A percentile compares a stretch with the other conserved stretches of the same genome.
Evolutionary conservation across 2,329 filamentous ascomycete genomes (phyloP).

Genomic region (Conoideocrella luteorostrata): DNA sequence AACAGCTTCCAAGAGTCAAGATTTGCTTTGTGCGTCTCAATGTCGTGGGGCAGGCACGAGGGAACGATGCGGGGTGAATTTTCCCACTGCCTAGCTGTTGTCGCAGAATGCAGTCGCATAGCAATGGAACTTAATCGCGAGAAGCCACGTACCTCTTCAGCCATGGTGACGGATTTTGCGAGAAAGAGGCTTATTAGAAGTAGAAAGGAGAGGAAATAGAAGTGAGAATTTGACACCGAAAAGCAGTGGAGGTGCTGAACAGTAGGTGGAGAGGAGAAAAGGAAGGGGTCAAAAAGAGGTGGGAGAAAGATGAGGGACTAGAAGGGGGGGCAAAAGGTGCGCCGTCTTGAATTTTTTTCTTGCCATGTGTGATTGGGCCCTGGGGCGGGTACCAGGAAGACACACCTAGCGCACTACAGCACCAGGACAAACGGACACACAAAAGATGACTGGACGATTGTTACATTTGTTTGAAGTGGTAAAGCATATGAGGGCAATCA

Average conservation of each 20-base stretch:
- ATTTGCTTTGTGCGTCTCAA: conserved; percentile 11
- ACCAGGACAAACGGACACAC: no score
- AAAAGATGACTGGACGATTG: neutral
- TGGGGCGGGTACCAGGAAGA: conserved; percentile 12
- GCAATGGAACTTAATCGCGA: conserved; percentile 11
- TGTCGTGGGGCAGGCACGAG: conserved; percentile 28
- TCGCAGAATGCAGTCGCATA: conserved; percentile 22
- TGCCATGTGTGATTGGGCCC: conserved; percentile 30
- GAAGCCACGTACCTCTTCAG: conserved; percentile 45
- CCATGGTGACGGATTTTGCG: conserved; percentile 48
- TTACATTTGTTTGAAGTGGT: no score
- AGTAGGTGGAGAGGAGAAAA: conserved; percentile 14
- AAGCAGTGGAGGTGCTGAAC: conserved; percentile 15
- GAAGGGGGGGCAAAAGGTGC: conserved; percentile 19
- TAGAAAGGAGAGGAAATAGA: conserved; percentile 20
- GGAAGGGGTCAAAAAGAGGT: conserved; percentile 14
- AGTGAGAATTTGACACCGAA: conserved; percentile 16
- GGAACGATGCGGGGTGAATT: conserved; percentile 42
- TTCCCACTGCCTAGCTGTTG: conserved; percentile 19
- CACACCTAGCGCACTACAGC: neutral
- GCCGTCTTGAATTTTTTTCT: conserved; percentile 30
- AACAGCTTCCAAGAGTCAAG: neutral
- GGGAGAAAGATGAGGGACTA: conserved; percentile 23
- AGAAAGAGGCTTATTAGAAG: conserved; percentile 24
- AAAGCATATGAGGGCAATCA: no score